Conservation (phyloP, 805 yeast genomes). For the Starmerella stellata region DNA sequence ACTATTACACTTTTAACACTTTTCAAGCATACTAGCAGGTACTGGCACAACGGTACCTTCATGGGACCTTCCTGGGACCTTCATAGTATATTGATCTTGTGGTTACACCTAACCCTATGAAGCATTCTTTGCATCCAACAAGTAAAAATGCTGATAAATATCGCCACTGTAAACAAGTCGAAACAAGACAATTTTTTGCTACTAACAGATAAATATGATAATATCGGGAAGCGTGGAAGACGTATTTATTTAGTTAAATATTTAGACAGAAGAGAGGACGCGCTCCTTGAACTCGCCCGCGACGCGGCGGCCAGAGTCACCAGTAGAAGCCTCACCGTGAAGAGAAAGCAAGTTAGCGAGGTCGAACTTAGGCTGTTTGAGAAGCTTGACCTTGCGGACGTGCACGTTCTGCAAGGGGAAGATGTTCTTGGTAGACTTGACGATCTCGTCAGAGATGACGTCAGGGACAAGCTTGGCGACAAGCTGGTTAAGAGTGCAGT, state of each 20-base stretch:
- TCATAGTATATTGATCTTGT: too few relatives aligned
- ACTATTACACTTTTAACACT: too few relatives aligned
- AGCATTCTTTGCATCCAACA: too few relatives aligned
- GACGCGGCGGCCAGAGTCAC: conserved; percentile 96
- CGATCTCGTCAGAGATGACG: conserved; percentile 96
- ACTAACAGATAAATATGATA: too few relatives aligned
- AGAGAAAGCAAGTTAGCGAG: conserved; percentile 88
- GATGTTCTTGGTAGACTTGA: conserved; percentile 85
- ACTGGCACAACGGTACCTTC: too few relatives aligned
- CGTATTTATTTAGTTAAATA: not conserved
- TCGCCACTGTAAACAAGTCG: too few relatives aligned
- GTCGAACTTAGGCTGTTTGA: conserved; percentile 97
- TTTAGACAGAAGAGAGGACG: conserved; percentile 89
- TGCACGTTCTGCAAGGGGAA: conserved; percentile 97
- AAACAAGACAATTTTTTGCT: too few relatives aligned
- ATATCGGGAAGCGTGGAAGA: not conserved
- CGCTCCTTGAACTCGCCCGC: conserved; percentile 89
- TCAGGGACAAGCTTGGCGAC: conserved; percentile 96
- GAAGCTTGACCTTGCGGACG: conserved; percentile 96
- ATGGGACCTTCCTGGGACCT: too few relatives aligned
- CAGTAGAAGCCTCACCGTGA: conserved; percentile 89
- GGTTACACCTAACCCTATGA: too few relatives aligned
- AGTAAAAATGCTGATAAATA: too few relatives aligned
- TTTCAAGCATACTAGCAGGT: too few relatives aligned
- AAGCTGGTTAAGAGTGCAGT: conserved; percentile 89